Evolutionary conservation across 2,329 filamentous ascomycete species (phyloP).

Genomic region (Bipolaris bicolor): DNA sequence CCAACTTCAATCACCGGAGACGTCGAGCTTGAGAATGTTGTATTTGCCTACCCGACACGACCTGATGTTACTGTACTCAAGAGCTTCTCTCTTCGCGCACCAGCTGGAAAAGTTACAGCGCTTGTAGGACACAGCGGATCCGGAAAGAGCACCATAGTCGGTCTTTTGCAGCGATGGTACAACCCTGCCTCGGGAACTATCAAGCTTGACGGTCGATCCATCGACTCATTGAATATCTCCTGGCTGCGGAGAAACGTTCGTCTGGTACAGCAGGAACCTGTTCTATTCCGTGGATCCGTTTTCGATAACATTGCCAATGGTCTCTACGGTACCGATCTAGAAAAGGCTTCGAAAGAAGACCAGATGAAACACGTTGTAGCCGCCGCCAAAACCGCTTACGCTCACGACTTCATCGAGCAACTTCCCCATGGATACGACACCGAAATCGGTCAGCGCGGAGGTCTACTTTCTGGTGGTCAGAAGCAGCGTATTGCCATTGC

Average conservation of each 20-base stretch:
- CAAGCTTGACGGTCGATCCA: slow-evolving; percentile 72
- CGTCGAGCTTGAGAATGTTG: slow-evolving; percentile 79
- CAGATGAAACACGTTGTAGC: slow-evolving; percentile 74
- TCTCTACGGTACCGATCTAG: slow-evolving; percentile 79
- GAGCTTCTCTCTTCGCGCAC: slow-evolving; percentile 52
- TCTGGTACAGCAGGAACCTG: slow-evolving; percentile 67
- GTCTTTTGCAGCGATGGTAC: slow-evolving; percentile 90
- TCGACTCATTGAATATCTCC: slow-evolving; percentile 43
- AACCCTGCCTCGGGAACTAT: slow-evolving; percentile 76
- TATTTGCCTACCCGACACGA: slow-evolving; percentile 90
- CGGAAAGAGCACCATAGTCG: slow-evolving; percentile 91
- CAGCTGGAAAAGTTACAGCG: slow-evolving; percentile 60
- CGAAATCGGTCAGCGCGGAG: slow-evolving; percentile 89
- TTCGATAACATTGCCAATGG: slow-evolving; percentile 87
- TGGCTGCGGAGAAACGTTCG: slow-evolving; percentile 74
- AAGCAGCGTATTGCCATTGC: slow-evolving; percentile 97
- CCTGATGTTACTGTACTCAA: slow-evolving; percentile 77
- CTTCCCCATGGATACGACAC: slow-evolving; percentile 91
- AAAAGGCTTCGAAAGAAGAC: slow-evolving; percentile 68
- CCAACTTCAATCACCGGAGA: slow-evolving; percentile 9
- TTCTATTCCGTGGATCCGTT: slow-evolving; percentile 87
- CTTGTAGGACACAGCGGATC: slow-evolving; percentile 75
- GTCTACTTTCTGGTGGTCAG: slow-evolving; percentile 89
- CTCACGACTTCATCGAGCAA: slow-evolving; percentile 83
- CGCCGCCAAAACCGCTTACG: slow-evolving; percentile 79